A percentile compares a stretch with the other conserved stretches of the same genome.
Evolutionary conservation across 2,329 filamentous ascomycete genomes (phyloP).

Genomic region (Pseudogymnoascus sp.): DNA sequence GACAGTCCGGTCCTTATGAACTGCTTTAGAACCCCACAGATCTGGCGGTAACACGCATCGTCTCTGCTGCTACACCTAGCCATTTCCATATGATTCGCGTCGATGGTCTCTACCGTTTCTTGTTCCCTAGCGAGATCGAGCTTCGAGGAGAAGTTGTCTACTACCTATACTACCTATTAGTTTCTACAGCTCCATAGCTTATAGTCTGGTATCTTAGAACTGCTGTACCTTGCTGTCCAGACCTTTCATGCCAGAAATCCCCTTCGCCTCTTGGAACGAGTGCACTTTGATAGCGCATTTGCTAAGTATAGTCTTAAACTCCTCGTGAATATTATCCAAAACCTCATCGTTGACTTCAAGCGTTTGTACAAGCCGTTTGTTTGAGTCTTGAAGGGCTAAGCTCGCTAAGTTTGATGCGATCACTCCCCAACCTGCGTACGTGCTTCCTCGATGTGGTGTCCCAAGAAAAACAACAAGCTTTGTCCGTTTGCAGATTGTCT

Average conservation of each 20-base stretch:
- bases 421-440: not conserved
- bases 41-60: no score
- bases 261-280: conserved; percentile 33
- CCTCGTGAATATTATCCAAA: conserved; percentile 32
- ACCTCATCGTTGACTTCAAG: conserved; percentile 31
- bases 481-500: not conserved
- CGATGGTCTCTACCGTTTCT: not conserved
- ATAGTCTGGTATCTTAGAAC: not conserved
- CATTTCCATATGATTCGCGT: no score
- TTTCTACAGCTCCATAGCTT: not conserved
- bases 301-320: conserved; percentile 27
- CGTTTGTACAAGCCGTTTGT: conserved; percentile 27
- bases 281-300: conserved; percentile 29
- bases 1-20: no score
- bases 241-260: conserved; percentile 30
- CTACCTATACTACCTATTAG: not conserved
- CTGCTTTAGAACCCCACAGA: no score
- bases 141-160: not conserved
- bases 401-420: conserved; percentile 29
- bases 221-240: conserved; percentile 30
- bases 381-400: conserved; percentile 29
- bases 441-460: not conserved
- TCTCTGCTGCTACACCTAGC: no score
- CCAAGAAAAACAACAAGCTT: not conserved
- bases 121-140: not conserved